Conservation (phyloP, 176 grass and related monocot genomes). For the Melocanna baccifera region DNA sequence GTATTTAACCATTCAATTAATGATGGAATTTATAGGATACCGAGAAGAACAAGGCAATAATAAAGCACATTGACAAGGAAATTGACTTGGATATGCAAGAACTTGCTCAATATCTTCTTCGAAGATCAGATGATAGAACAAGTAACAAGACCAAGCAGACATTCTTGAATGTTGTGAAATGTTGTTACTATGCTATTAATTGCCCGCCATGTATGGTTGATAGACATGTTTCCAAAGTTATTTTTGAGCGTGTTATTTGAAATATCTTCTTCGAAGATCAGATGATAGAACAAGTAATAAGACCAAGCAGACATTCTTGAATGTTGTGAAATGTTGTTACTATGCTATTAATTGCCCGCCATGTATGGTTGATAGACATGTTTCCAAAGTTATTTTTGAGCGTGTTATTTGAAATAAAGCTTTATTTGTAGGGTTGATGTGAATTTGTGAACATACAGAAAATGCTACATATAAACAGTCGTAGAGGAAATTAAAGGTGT, state of each 20-base stretch:
- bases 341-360: constrained; percentile 42
- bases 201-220: constrained; percentile 26
- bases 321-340: constrained; percentile 46
- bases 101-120: constrained; percentile 35
- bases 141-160: constrained; percentile 39
- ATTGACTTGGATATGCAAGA: constrained; percentile 42
- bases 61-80: constrained; percentile 4
- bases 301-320: constrained; percentile 49
- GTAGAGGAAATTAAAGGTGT: no score
- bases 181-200: constrained; percentile 46
- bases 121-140: not conserved
- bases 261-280: no score
- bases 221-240: constrained; percentile 41
- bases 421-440: no score
- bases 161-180: constrained; percentile 39
- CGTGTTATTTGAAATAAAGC: constrained; percentile 18
- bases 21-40: not conserved
- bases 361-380: constrained; percentile 27
- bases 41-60: not conserved
- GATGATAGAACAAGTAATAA: no score
- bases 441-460: no score
- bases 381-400: constrained; percentile 46
- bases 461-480: no score
- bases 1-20: not conserved
- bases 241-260: constrained; percentile 42